phyloP scores from a whole-genome alignment of 805 yeast species.

The Naumovozyma baii region DNA sequence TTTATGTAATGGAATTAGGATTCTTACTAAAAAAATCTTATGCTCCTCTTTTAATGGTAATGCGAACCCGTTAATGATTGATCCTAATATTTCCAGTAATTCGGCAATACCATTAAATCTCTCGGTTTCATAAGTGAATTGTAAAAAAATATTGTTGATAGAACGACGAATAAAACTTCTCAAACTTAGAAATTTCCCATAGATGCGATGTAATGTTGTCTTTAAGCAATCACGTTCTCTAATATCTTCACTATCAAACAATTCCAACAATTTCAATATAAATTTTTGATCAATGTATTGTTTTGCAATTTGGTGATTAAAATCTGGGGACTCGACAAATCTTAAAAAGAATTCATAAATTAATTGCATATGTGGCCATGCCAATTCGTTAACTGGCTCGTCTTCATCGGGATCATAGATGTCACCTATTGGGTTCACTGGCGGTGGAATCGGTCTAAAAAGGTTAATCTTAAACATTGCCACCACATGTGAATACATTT shows the following conservation, averaged over 20 bases:
- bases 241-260: conserved; percentile 94
- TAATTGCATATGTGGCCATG: conserved; percentile 98
- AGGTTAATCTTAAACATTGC: conserved; percentile 82
- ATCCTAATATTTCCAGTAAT: conserved; percentile 85
- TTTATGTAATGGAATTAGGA: conserved; percentile 86
- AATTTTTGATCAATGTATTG: conserved; percentile 89
- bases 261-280: conserved; percentile 67
- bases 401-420: conserved; percentile 97
- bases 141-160: conserved; percentile 84
- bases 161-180: conserved; percentile 87
- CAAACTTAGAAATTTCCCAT: conserved; percentile 85
- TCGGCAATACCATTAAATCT: conserved; percentile 94
- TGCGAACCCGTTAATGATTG: conserved; percentile 96
- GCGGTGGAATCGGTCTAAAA: conserved; percentile 95
- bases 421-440: conserved; percentile 94
- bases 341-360: conserved; percentile 90
- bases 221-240: conserved; percentile 91
- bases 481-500: conserved; percentile 80
- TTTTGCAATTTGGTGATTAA: conserved; percentile 86
- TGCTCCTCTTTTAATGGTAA: conserved; percentile 95
- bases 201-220: conserved; percentile 90
- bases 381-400: conserved; percentile 90
- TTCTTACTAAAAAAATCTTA: conserved; percentile 77
- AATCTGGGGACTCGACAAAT: conserved; percentile 90
- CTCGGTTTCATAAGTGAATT: conserved; percentile 89